phyloP scores from a whole-genome alignment of 2,329 filamentous ascomycete genomes.

The Zopfia rhizophila region DNA sequence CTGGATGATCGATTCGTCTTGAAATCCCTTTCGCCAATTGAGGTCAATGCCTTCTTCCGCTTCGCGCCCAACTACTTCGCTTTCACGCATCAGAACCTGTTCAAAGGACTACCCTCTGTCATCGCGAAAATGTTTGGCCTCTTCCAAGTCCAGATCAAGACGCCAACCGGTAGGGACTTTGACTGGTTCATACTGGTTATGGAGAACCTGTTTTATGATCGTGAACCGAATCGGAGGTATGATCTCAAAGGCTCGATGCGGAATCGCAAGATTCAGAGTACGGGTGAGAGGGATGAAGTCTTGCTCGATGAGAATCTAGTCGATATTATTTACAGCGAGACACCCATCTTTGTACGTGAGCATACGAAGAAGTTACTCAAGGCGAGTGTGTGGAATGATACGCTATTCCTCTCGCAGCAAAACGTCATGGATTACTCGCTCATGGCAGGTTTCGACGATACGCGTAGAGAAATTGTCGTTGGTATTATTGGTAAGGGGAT shows the following conservation, averaged over 20 bases:
- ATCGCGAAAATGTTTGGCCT: conserved; percentile 99
- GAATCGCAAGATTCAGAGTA: conserved; percentile 96
- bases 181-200: conserved; percentile 95
- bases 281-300: conserved; percentile 95
- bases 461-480: conserved; percentile 88
- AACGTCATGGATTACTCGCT: conserved; percentile 99
- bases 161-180: conserved; percentile 92
- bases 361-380: conserved; percentile 94
- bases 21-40: conserved; percentile 89
- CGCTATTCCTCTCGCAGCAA: conserved; percentile 90
- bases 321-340: conserved; percentile 94
- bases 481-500: conserved; percentile 77
- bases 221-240: conserved; percentile 80
- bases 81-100: conserved; percentile 95
- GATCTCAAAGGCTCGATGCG: conserved; percentile 99
- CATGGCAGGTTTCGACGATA: conserved; percentile 97
- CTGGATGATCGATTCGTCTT: conserved; percentile 93
- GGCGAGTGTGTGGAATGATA: conserved; percentile 96
- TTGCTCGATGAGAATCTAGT: conserved; percentile 98
- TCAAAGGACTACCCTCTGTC: conserved; percentile 90
- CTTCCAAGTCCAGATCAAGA: conserved; percentile 97
- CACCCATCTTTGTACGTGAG: conserved; percentile 91
- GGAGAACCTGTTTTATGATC: conserved; percentile 98
- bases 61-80: conserved; percentile 98
- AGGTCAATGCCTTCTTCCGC: conserved; percentile 91